Conservation (phyloP, 148 eudicot genomes). For the Tetragonia tetragonoides region DNA sequence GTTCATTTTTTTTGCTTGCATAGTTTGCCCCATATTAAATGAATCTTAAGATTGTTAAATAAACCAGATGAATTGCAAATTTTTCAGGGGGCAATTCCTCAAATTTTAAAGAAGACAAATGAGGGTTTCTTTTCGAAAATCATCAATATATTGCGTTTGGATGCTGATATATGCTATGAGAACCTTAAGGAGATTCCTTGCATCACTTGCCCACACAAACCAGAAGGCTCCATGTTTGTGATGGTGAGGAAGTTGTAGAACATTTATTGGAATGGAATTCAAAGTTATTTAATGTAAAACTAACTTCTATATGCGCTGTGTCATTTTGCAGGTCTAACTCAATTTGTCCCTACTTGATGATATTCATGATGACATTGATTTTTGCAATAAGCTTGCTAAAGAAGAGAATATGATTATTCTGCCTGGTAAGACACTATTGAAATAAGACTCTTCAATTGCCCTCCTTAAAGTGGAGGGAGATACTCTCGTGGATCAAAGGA, state of each 20-base stretch:
- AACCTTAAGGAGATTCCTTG: slow-evolving; percentile 46
- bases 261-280: background rate
- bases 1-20: background rate
- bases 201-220: slow-evolving; percentile 50
- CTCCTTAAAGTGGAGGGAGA: background rate
- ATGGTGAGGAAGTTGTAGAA: slow-evolving; percentile 30
- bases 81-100: slow-evolving; percentile 49
- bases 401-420: slow-evolving; percentile 37
- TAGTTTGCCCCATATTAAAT: background rate
- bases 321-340: slow-evolving; percentile 28
- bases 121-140: slow-evolving; percentile 40
- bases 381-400: slow-evolving; percentile 41
- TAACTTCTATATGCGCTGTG: background rate
- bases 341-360: slow-evolving; percentile 24
- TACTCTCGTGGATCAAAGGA: background rate
- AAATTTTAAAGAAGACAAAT: slow-evolving; percentile 40
- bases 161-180: slow-evolving; percentile 42
- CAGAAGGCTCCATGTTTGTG: slow-evolving; percentile 56
- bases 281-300: background rate
- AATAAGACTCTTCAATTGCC: background rate
- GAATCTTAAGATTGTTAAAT: too few species aligned
- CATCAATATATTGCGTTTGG: slow-evolving; percentile 22
- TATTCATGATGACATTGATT: slow-evolving; percentile 35
- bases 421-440: slow-evolving; percentile 22
- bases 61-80: too few species aligned